Evolutionary conservation across 2,329 filamentous ascomycete species (phyloP).

Genomic region (Trichoderma sp.): DNA sequence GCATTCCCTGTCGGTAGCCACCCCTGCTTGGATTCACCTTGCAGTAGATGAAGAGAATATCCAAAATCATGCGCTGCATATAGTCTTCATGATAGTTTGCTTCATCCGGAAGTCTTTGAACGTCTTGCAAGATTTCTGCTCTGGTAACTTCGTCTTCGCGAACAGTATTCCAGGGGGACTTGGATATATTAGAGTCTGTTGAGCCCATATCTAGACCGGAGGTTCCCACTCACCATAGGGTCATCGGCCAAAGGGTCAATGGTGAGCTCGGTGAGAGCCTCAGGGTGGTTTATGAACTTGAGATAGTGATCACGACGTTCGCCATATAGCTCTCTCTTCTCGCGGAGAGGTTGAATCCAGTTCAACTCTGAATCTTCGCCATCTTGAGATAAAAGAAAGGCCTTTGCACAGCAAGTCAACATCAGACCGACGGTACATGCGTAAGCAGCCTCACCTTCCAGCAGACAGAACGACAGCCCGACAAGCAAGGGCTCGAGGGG

Average conservation of each 20-base stretch:
- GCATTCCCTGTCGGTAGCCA: slow-evolving; percentile 97
- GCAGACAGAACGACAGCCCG: slow-evolving; percentile 78
- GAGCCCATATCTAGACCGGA: slow-evolving; percentile 19
- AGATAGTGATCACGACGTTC: slow-evolving; percentile 72
- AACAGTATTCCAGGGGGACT: slow-evolving; percentile 90
- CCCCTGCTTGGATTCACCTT: slow-evolving; percentile 84
- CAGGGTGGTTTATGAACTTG: slow-evolving; percentile 78
- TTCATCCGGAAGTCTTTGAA: slow-evolving; percentile 89
- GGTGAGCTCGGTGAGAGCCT: slow-evolving; percentile 67
- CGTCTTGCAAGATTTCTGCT: slow-evolving; percentile 89
- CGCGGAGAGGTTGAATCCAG: slow-evolving; percentile 66
- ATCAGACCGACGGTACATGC: neutral
- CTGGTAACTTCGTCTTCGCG: slow-evolving; percentile 80
- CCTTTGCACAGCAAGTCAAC: slow-evolving; percentile 43
- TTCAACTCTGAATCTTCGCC: slow-evolving; percentile 50
- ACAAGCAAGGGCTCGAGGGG: slow-evolving; percentile 59
- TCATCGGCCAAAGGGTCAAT: slow-evolving; percentile 87
- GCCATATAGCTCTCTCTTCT: slow-evolving; percentile 71
- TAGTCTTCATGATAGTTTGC: slow-evolving; percentile 78
- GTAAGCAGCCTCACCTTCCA: slow-evolving; percentile 67
- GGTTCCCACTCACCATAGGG: slow-evolving; percentile 43
- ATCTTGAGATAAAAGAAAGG: slow-evolving; percentile 74
- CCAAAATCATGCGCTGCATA: slow-evolving; percentile 77
- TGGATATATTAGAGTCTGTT: neutral
- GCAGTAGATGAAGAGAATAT: slow-evolving; percentile 91